Evolutionary conservation across 495 filamentous ascomycete genomes (phyloP).

Genomic region (Hypomontagnella monticulosa): DNA sequence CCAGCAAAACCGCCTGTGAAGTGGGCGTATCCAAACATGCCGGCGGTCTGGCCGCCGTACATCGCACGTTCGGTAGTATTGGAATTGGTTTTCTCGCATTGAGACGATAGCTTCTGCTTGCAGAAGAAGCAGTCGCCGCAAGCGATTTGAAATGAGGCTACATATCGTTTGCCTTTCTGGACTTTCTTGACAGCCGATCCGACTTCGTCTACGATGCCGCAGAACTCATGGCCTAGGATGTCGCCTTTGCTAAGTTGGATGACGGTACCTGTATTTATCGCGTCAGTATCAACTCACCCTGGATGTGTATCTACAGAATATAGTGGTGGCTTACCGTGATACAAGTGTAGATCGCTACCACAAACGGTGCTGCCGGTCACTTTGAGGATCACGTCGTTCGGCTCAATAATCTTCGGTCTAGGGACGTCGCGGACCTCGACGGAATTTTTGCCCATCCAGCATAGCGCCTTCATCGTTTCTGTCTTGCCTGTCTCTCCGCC

Average conservation of each 20-base stretch:
- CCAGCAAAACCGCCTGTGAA: slow-evolving; percentile 91
- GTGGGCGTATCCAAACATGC: slow-evolving; percentile 77
- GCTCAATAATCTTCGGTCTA: slow-evolving; percentile 76
- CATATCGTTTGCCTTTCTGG: slow-evolving; percentile 75
- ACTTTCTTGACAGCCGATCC: slow-evolving; percentile 68
- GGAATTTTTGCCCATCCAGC: slow-evolving; percentile 76
- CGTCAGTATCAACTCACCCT: slow-evolving; percentile 3
- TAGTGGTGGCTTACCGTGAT: slow-evolving; percentile 62
- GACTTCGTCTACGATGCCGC: slow-evolving; percentile 78
- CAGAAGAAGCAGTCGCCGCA: slow-evolving; percentile 82
- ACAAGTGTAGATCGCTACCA: slow-evolving; percentile 84
- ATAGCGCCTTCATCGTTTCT: slow-evolving; percentile 76
- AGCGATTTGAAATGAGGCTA: slow-evolving; percentile 88
- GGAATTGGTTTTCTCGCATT: slow-evolving; percentile 82
- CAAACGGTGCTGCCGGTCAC: slow-evolving; percentile 89
- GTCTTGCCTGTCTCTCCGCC: slow-evolving; percentile 51
- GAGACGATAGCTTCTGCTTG: slow-evolving; percentile 74
- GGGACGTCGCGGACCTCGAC: slow-evolving; percentile 69
- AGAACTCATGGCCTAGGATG: slow-evolving; percentile 91
- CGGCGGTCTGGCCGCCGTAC: slow-evolving; percentile 78
- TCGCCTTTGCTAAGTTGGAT: slow-evolving; percentile 82
- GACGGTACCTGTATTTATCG: slow-evolving; percentile 61
- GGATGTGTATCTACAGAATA: not conserved
- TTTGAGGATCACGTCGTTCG: slow-evolving; percentile 81
- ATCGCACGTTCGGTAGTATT: slow-evolving; percentile 73